Conservation (phyloP, 345 rosid genomes). For the Nephelium lappaceum region DNA sequence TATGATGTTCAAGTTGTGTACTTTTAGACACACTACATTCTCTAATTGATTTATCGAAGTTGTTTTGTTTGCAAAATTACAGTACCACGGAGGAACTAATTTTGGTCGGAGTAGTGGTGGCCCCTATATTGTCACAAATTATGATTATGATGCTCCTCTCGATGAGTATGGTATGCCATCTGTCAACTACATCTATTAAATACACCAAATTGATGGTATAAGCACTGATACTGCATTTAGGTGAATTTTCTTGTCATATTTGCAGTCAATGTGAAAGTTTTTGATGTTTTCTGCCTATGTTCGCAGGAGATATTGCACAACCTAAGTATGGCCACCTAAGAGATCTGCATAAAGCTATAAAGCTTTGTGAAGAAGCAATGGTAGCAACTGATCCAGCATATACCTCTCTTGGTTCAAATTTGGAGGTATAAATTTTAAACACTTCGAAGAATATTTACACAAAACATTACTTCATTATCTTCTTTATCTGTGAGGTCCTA, state of each 20-base stretch:
- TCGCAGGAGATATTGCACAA: slow-evolving; percentile 75
- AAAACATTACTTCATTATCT: not conserved
- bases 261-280: slow-evolving; percentile 2
- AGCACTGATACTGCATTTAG: not conserved
- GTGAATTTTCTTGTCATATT: not conserved
- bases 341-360: slow-evolving; percentile 85
- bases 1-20: too few relatives aligned
- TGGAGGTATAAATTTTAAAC: slow-evolving; percentile 55
- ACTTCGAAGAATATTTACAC: not conserved
- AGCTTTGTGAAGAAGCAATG: slow-evolving; percentile 80
- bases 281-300: slow-evolving; percentile 28
- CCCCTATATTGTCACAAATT: slow-evolving; percentile 88
- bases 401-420: slow-evolving; percentile 69
- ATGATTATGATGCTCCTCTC: slow-evolving; percentile 96
- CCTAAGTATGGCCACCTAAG: slow-evolving; percentile 95
- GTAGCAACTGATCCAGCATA: slow-evolving; percentile 71
- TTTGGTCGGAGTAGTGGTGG: slow-evolving; percentile 82
- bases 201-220: not conserved
- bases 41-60: slow-evolving; percentile 10
- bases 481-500: not conserved
- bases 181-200: not conserved
- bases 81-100: slow-evolving; percentile 99
- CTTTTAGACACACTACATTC: not conserved
- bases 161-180: slow-evolving; percentile 85
- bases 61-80: slow-evolving; percentile 28